These are phyloP conservation scores for Calvatia gigantea DNA, from an alignment of 768 basidiomycete genomes.

Conservation along the genomic window DNA sequence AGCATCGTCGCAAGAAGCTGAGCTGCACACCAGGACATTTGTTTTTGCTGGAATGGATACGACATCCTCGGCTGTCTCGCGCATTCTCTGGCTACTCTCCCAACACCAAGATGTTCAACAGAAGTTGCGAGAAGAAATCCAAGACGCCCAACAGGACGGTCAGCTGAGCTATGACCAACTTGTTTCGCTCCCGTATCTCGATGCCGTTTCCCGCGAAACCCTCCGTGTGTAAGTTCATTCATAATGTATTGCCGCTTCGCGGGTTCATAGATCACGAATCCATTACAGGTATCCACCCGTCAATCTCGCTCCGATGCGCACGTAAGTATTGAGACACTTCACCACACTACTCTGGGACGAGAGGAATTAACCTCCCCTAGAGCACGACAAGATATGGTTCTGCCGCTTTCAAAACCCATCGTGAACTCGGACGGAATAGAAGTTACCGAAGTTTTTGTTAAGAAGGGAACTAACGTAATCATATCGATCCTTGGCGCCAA, in stretches of 20 bases:
- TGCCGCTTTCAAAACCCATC: conserved; percentile 25
- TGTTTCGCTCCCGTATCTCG: conserved; percentile 32
- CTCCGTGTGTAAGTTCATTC: conserved; percentile 34
- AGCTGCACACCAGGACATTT: neutral
- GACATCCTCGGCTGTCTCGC: conserved; percentile 32
- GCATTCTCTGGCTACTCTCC: conserved; percentile 30
- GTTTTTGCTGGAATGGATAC: conserved; percentile 40
- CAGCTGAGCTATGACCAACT: conserved; percentile 34
- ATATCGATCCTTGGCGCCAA: conserved; percentile 32
- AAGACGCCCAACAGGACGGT: conserved; percentile 21
- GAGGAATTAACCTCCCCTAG: neutral
- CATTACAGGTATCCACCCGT: conserved; percentile 24
- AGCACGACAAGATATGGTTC: conserved; percentile 15
- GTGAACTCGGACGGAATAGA: neutral
- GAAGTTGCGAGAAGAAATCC: conserved; percentile 32
- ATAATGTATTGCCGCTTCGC: neutral
- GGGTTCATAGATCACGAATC: neutral
- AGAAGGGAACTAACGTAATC: conserved; percentile 24
- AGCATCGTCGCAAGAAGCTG: neutral
- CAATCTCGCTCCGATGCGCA: conserved; percentile 14
- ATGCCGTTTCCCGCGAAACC: conserved; percentile 38
- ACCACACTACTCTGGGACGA: no score
- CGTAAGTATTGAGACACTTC: neutral
- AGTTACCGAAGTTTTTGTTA: conserved; percentile 21
- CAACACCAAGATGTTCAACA: conserved; percentile 33